Evolutionary conservation across 208 protist genomes (phyloP), one percentile per base, ranked within the genome.

Genomic region (Trypanosoma avium): DNA sequence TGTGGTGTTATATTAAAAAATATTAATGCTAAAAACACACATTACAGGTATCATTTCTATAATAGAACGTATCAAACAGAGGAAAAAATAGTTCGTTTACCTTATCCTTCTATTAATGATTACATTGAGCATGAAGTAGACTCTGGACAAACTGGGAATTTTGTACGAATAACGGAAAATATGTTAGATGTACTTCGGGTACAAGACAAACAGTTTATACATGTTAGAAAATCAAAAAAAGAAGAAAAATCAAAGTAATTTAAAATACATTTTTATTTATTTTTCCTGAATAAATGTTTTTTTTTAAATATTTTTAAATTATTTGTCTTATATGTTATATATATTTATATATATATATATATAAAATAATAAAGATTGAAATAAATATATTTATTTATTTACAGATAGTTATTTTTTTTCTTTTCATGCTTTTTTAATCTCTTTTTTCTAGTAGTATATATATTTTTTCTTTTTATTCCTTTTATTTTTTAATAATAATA

Each of bases 21-120:
- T 26, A 65, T 79, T 19, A 75, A 70, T 56, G 78, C 75, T n/a
- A 84, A 83, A 50, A 82, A 73, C 38, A 52, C 74, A 0, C 88
- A 94, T 72, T 94, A 91, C 73, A 79, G 84, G 35, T 84, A 73
- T 55, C 88, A 94, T 77, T 90, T 90, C 61, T 75, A 85, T 73
- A 66, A 70, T 46, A 72, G 79, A 38, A 91, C 86, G 64, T 70
- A 76, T 43, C 60, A 81, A 47, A 70, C 62, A 27, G 81, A 86
- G 12, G 72, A 82, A 38, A 91, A 88, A 57, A 65, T 85, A 53
- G 88, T 94, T 42, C 84, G 88, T 0, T 75, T 94, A 19, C 72
- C 75, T 49, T 82, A 88, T 64, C 84, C 82, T 4, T 75, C 82
- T 3, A 58, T 61, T 45, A 50, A 64, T 4, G 82, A 88, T 52